phyloP scores from a whole-genome alignment of 164 flowering plant genomes.

The Stephania japonica region DNA sequence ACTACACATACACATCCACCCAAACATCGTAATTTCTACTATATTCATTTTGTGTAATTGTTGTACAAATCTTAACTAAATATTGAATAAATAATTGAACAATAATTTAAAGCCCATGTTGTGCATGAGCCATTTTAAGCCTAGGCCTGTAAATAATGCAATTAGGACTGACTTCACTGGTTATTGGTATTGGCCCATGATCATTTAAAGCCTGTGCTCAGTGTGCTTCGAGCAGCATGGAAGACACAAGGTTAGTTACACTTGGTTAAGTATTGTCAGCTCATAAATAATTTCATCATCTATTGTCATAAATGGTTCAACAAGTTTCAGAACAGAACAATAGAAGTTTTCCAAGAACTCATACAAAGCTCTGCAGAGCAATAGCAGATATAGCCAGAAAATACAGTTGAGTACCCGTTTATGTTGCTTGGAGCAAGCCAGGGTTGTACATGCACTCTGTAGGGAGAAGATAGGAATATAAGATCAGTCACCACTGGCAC shows the following conservation, averaged over 20 bases:
- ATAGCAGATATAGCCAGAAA: not conserved
- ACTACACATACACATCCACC: too few relatives aligned
- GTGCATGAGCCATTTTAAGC: too few relatives aligned
- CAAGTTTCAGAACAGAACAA: not conserved
- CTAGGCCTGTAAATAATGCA: too few relatives aligned
- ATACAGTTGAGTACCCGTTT: not conserved
- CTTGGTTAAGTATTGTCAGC: not conserved
- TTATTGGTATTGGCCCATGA: too few relatives aligned
- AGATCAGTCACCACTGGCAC: slow-evolving; percentile 6
- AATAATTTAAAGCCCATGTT: too few relatives aligned
- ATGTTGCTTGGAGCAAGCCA: not conserved
- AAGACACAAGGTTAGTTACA: not conserved
- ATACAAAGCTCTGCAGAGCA: not conserved
- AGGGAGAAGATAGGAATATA: not conserved
- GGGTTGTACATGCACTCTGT: not conserved
- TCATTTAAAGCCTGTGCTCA: too few relatives aligned
- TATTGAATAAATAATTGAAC: too few relatives aligned
- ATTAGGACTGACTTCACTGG: too few relatives aligned
- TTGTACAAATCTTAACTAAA: too few relatives aligned
- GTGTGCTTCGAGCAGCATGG: too few relatives aligned
- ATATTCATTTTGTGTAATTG: too few relatives aligned
- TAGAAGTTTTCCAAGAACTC: not conserved
- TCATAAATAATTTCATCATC: not conserved
- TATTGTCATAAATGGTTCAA: not conserved
- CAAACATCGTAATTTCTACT: too few relatives aligned